Conservation (phyloP, 139 green algal species). For the Eudorina sp. region DNA sequence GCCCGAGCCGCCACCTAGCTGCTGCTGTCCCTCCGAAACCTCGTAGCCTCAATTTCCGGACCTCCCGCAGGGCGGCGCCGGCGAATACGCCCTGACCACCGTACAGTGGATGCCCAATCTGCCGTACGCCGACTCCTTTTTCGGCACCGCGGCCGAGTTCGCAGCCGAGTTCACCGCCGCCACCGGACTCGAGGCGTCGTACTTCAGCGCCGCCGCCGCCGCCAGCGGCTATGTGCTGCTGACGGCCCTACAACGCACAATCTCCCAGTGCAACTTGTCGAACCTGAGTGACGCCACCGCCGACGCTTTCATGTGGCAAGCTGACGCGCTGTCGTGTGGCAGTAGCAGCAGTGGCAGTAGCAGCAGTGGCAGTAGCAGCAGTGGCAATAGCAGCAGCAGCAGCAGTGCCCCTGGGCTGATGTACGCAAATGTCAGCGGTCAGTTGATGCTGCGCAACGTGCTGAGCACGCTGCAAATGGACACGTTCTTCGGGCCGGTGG, state of each 20-base stretch:
- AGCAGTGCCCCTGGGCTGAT: too few relatives aligned
- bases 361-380: too few relatives aligned
- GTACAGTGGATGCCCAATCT: conserved; percentile 39
- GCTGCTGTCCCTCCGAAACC: too few relatives aligned
- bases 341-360: too few relatives aligned
- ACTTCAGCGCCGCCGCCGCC: conserved; percentile 15
- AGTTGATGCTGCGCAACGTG: conserved; percentile 10
- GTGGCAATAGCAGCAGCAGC: too few relatives aligned
- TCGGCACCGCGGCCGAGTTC: background rate
- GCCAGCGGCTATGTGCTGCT: conserved; percentile 21
- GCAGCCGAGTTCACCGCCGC: background rate
- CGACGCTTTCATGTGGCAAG: conserved; percentile 17
- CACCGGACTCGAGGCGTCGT: background rate
- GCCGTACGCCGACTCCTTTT: conserved; percentile 20
- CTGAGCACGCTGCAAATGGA: background rate
- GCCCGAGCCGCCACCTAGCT: too few relatives aligned
- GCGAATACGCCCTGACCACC: conserved; percentile 27
- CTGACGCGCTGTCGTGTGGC: conserved; percentile 1
- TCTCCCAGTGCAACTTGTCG: background rate
- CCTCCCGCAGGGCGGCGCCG: background rate
- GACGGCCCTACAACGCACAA: background rate
- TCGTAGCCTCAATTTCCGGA: too few relatives aligned
- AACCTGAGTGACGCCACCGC: background rate
- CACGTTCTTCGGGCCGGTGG: conserved; percentile 24
- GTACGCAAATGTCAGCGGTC: too few relatives aligned